A percentile compares a stretch with the other conserved stretches of the same genome.
Conservation (phyloP, 176 grass and related monocot genomes). For the barley (Hordeum vulgare) region DNA sequence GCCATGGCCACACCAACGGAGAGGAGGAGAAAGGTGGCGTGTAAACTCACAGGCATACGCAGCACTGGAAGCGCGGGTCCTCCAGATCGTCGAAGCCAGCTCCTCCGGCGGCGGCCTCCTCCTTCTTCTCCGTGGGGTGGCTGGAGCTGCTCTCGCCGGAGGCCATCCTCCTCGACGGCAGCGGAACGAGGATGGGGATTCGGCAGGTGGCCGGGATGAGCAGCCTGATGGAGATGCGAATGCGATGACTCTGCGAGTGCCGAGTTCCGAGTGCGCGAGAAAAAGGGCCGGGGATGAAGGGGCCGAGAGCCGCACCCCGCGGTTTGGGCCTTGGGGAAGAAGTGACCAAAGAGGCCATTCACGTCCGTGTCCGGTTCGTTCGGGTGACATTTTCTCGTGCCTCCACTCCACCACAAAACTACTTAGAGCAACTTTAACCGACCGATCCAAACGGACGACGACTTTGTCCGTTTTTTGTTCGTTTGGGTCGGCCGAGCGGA, state of each 20-base stretch:
- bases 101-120: background rate
- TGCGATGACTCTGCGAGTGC: background rate
- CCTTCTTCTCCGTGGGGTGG: background rate
- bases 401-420: no score
- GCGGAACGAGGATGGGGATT: background rate
- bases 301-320: background rate
- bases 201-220: background rate
- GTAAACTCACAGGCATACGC: conserved; percentile 80
- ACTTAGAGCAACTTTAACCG: no score
- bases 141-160: conserved; percentile 11
- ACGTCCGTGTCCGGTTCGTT: background rate
- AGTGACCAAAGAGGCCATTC: background rate
- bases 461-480: no score
- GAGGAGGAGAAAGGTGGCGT: background rate
- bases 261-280: conserved; percentile 3
- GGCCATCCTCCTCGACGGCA: conserved; percentile 18
- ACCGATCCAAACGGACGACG: no score
- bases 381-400: background rate
- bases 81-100: conserved; percentile 16
- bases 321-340: background rate
- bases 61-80: conserved; percentile 54
- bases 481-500: no score
- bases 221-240: background rate
- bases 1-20: background rate
- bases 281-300: background rate